Base-by-base conservation (phyloP, 805 yeast species). In the Saccharomycopsis selenospora region DNA sequence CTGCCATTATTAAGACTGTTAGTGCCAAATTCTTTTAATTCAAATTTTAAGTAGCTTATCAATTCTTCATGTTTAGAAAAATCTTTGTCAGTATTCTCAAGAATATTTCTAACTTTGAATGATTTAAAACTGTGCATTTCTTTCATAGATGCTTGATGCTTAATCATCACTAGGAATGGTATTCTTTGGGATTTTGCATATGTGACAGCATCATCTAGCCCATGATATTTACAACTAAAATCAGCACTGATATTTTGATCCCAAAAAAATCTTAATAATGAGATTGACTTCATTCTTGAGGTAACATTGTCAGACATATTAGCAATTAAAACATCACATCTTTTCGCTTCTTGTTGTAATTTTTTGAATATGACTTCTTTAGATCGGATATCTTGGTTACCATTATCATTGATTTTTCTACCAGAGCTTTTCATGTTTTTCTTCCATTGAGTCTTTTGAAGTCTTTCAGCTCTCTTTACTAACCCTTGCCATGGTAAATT, bases 261-360 rank as follows among this genome's bases (percentile, higher is more conserved):
- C 98, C 99, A 90, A 24, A 93, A 61, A 33, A 68, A 66, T 38
- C 72, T 76, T 47, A 88, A 58, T 5, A 87, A 66, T 40, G 78
- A 83, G 27, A 80, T 75, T 1, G 90, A 91, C 43, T 76, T 67
- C 7, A 33, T 6, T 18, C 28, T 43, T 3, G 42, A 20, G 1
- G 80, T 77, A 17, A 75, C 66, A 1, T 76, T 65, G 28, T 74
- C 75, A 18, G 82, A 76, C 51, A 83, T 74, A 55, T 91, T 75
- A 0, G 93, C 75, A 4, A 93, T 78, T 25, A 93, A 63, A 1
- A 90, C 95, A 58, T 88, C 91, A 63, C 96, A 89, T 56, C 95
- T 71, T 28, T 73, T 70, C 3, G 79, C 72, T 46, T 62, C 58
- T 60, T 30, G 66, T 57, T 2, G 63, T 61, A 3, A 61, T 50